A percentile compares a stretch with the other conserved stretches of the same genome.
These are phyloP conservation scores for Mediolabrus comicus DNA, from an alignment of 108 stramenopile genomes.

Conservation along the genomic window DNA sequence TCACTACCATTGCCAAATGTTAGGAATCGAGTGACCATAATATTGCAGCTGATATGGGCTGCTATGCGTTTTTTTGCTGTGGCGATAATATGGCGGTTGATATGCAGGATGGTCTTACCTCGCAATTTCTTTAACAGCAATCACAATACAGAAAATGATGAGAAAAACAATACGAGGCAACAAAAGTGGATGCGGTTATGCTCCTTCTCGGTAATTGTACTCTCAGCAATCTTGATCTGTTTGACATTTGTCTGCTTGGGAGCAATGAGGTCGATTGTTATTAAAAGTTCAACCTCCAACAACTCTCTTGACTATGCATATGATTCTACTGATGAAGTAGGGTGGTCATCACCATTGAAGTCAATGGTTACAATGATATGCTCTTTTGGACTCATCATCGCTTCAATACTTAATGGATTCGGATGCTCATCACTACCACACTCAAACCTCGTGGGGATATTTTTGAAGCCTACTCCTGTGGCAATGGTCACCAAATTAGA, in stretches of 20 bases:
- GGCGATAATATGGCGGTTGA: conserved; percentile 10
- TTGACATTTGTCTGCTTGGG: conserved; percentile 15
- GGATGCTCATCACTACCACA: conserved; percentile 79
- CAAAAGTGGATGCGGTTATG: conserved; percentile 9
- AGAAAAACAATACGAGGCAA: not conserved
- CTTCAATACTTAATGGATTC: conserved; percentile 75
- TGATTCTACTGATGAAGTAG: conserved; percentile 1
- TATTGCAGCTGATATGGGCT: conserved; percentile 3
- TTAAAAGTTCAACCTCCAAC: conserved; percentile 8
- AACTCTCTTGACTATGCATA: not conserved
- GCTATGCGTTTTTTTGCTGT: conserved; percentile 9
- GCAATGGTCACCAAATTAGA: conserved; percentile 53
- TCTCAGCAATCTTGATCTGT: not conserved
- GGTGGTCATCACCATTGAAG: conserved; percentile 16
- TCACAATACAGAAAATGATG: not conserved
- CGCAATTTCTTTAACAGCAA: not conserved
- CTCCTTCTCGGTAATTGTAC: not conserved
- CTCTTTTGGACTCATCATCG: conserved; percentile 61
- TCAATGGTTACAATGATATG: conserved; percentile 60
- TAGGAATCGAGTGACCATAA: not conserved
- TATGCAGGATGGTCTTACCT: conserved; percentile 9
- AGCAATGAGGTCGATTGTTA: conserved; percentile 47
- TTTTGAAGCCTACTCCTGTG: conserved; percentile 53
- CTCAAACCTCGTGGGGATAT: conserved; percentile 62
- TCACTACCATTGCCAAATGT: not conserved